Conservation (phyloP, 805 yeast genomes). For the Yamadazyma philogaea region DNA sequence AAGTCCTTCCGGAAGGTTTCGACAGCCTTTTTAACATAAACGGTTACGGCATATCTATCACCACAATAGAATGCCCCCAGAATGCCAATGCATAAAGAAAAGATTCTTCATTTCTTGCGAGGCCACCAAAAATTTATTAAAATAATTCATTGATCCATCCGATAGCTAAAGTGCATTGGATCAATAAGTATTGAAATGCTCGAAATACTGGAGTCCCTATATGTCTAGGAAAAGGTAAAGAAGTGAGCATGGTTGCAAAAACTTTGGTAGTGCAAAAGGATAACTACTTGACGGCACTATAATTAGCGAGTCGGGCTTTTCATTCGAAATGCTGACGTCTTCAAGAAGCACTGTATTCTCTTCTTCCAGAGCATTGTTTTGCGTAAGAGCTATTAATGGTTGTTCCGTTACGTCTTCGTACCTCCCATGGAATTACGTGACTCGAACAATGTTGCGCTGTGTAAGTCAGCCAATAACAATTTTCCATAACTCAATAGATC, state of each 20-base stretch:
- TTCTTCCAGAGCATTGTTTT: background rate
- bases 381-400: too few relatives aligned
- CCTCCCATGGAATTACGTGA: too few relatives aligned
- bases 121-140: conserved; percentile 20
- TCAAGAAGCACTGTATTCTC: background rate
- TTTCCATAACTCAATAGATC: too few relatives aligned
- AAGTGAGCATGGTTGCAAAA: conserved; percentile 3
- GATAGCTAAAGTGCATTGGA: conserved; percentile 18
- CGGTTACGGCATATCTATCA: conserved; percentile 9
- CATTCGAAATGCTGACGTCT: background rate
- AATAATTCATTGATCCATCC: conserved; percentile 21
- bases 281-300: background rate
- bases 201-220: conserved; percentile 17
- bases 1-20: conserved; percentile 7
- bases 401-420: too few relatives aligned
- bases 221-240: conserved; percentile 13
- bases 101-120: conserved; percentile 20
- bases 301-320: background rate
- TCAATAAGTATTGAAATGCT: conserved; percentile 19
- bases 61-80: conserved; percentile 27
- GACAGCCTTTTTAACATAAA: conserved; percentile 12
- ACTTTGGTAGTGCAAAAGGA: background rate
- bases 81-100: conserved; percentile 23
- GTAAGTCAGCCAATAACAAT: too few relatives aligned
- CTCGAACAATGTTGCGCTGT: too few relatives aligned